Evolutionary conservation across 176 grass and related monocot genomes (phyloP), one percentile per base, ranked within the genome.

Genomic region (Hsuehochloa calcarea): DNA sequence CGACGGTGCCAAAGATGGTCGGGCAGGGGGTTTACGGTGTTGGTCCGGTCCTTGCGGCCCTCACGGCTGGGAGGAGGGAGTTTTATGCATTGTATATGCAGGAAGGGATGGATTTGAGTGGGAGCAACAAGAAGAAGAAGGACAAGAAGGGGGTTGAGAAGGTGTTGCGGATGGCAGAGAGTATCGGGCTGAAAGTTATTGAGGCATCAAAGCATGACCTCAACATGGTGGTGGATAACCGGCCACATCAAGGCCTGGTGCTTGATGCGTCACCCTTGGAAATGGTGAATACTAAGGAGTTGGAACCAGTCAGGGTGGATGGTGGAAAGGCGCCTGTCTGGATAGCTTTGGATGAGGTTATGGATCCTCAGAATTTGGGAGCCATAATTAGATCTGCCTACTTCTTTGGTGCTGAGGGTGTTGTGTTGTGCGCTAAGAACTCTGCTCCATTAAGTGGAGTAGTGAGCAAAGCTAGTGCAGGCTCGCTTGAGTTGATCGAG

Each of bases 301-400:
- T 98, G 43, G 93, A 98, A 23, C 87, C 83, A 78, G 74, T 95
- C 10, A 86, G 44, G 75, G 43, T 90, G 37, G 87, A 87, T 56
- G 88, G 59, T 22, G 49, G 85, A 61, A 98, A 90, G 52, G 90
- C 88, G 16, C 96, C 91, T 13, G 72, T 95, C 14, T 98, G 96
- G 96, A 47, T 98, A 49, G 96, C 96, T 41, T 87, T 98, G 80
- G 96, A 98, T 75, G 93, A 98, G 89, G 91, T 98, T 79, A 98
- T 90, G 80, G 93, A 98, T 86, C 96, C 96, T 84, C 96, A 98
- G 88, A 98, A 98, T 85, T 88, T 98, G 38, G 96, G 96, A 52
- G 96, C 96, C 74, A 98, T 98, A 85, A 93, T 98, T 68, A 88
- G 96, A 77, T 98, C 96, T 15, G 89, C 96, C 49, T 98, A 98